phyloP scores from a whole-genome alignment of 352 stramenopile species.

The Phytophthora pinifolia region DNA sequence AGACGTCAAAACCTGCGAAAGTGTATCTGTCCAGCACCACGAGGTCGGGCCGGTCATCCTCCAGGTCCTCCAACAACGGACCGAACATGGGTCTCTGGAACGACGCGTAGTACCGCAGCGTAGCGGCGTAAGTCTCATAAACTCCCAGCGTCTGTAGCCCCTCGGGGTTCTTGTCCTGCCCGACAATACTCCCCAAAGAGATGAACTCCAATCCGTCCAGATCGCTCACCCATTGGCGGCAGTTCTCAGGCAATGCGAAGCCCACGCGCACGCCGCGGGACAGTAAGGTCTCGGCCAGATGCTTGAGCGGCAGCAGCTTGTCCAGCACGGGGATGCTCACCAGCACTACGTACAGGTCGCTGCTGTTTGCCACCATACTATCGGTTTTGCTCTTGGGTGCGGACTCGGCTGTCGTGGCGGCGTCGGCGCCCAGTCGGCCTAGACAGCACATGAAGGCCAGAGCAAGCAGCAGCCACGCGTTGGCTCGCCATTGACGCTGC shows the following conservation, averaged over 20 bases:
- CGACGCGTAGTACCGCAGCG: constrained; percentile 74
- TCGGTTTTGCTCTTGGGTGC: constrained; percentile 15
- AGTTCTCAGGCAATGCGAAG: constrained; percentile 82
- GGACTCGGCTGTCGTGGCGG: constrained; percentile 3
- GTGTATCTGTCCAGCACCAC: constrained; percentile 82
- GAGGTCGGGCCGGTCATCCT: constrained; percentile 65
- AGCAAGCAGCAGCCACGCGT: constrained; percentile 35
- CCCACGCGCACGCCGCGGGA: constrained; percentile 73
- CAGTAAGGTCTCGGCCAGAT: constrained; percentile 72
- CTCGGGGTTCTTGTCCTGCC: constrained; percentile 37
- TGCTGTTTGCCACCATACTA: constrained; percentile 5
- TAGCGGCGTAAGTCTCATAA: constrained; percentile 67
- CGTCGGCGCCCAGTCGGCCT: constrained; percentile 8
- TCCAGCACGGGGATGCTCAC: constrained; percentile 86
- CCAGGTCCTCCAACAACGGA: constrained; percentile 55
- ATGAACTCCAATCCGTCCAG: constrained; percentile 80
- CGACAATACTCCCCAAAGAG: constrained; percentile 62
- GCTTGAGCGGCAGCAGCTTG: constrained; percentile 80
- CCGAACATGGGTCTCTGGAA: constrained; percentile 80
- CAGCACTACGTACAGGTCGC: constrained; percentile 76
- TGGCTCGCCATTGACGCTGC: constrained; percentile 35
- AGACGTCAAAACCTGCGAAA: constrained; percentile 76
- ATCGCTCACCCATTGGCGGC: constrained; percentile 75
- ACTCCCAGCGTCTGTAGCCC: constrained; percentile 43
- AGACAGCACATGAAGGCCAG: constrained; percentile 31